Base-by-base conservation (phyloP, 2,329 filamentous ascomycete species). In the Neofusicoccum parvum region DNA sequence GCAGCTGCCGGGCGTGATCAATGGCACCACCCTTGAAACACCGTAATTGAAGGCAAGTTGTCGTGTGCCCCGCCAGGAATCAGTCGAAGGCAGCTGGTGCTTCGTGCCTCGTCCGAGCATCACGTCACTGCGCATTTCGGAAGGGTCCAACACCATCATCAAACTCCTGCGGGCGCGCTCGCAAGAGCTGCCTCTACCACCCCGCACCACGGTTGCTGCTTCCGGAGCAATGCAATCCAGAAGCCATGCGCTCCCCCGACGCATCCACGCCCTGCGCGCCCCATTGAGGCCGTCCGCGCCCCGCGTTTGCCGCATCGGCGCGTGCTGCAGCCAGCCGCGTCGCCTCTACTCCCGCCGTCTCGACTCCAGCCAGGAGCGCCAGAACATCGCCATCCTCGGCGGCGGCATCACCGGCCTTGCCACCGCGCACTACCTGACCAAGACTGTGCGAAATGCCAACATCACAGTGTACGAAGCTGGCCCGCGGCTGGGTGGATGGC, bases 401-500 rank as follows among this genome's bases (percentile, higher is more conserved):
- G 83, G 81, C 7, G 83, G 84, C 27, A 82, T 85, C 32, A 79
- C 83, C 17, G 84, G 84, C 43, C 78, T 85, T 34, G 75, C 81
- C 15, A 80, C 82, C 49, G 83, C 85, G 10, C 92, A 92, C 80
- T 93, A 92, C 76, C 82, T 97, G 50, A 83, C 88, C 12, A 86
- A 87, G 69, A 82, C 88, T 71, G 84, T 91, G n/a, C 87, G 89
- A 3, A 82, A 85, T 65, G 84, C 87, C 39, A 87, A 88, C 60
- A 88, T 99, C 72, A 95, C 91, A 0, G 74, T 99, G 10, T 97
- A 92, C 77, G 95, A 99, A 76, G 85, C 85, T 20, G 85, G 82
- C 34, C 75, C 85, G 23, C 83, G 87, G 20, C 76, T 94, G 0
- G 95, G 95, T 49, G 95, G 95, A 51, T 98, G 94, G 94, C 82